Percentiles rank a stretch among this genome's conserved stretches.
Evolutionary conservation across 192 early-diverging fungal species (phyloP).

Genomic region (Coemansia sp.): DNA sequence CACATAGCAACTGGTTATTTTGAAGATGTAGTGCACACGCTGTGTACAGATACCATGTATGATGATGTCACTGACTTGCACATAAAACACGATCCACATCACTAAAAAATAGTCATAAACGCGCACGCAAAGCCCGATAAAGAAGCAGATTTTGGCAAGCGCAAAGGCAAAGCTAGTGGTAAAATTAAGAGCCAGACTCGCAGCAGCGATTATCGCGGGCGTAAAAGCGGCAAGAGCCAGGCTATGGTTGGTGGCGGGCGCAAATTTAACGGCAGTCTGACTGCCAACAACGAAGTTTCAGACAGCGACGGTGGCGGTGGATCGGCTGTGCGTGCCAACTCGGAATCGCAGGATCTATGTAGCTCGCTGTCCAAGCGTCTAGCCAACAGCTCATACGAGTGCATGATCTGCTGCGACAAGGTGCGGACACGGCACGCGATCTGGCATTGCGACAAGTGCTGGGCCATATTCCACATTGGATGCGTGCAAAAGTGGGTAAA

Average conservation of each 20-base stretch:
- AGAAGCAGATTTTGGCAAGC: neutral
- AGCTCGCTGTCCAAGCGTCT: constrained; percentile 64
- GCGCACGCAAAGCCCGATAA: neutral
- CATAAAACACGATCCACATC: neutral
- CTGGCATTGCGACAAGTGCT: constrained; percentile 87
- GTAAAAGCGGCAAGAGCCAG: constrained; percentile 16
- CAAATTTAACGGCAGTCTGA: constrained; percentile 34
- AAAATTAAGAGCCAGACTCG: neutral
- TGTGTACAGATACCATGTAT: neutral
- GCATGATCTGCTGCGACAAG: constrained; percentile 94
- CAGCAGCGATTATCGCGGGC: constrained; percentile 7
- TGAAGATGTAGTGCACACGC: neutral
- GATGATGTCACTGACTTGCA: constrained; percentile 3
- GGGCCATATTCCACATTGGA: constrained; percentile 85
- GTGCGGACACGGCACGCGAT: constrained; percentile 66
- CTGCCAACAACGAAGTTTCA: constrained; percentile 4
- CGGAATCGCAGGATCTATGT: constrained; percentile 54
- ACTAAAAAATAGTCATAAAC: neutral
- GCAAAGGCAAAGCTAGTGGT: constrained; percentile 5
- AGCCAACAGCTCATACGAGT: constrained; percentile 76
- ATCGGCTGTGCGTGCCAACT: neutral
- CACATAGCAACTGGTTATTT: no score
- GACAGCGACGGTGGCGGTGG: neutral
- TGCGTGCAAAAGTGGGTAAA: constrained; percentile 81
- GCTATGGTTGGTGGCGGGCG: constrained; percentile 38